phyloP scores from a whole-genome alignment of 208 protist genomes.

The Histomonas meleagridis region DNA sequence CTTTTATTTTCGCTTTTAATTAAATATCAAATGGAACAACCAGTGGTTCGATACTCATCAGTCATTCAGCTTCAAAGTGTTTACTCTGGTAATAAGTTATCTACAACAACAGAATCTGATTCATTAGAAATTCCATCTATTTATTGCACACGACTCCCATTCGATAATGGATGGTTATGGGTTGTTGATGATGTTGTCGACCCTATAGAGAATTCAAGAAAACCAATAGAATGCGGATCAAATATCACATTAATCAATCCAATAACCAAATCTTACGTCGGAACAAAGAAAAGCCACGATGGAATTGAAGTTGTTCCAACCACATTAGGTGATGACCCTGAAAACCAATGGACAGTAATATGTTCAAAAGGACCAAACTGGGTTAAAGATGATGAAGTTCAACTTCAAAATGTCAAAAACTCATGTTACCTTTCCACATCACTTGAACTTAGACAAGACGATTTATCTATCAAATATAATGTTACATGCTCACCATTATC shows the following conservation, averaged over 20 bases:
- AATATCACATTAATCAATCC: neutral
- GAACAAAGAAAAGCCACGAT: neutral
- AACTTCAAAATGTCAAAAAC: neutral
- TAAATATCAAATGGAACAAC: too few species aligned
- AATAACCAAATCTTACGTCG: neutral
- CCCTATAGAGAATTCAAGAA: neutral
- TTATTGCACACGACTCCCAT: neutral
- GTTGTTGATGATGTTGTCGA: neutral
- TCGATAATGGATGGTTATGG: neutral
- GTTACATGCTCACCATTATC: neutral
- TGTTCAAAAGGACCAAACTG: neutral
- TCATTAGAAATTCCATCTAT: neutral
- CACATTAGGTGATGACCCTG: neutral
- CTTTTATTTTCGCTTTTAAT: too few species aligned
- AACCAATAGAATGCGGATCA: neutral
- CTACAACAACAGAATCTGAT: neutral
- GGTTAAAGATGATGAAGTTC: neutral
- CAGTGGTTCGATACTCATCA: neutral
- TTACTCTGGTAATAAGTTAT: neutral
- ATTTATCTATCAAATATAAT: neutral
- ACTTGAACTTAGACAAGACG: neutral
- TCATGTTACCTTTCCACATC: neutral
- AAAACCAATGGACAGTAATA: neutral
- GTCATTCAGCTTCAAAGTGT: neutral
- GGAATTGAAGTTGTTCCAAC: neutral